Evolutionary conservation across 148 eudicot species (phyloP), one percentile per base, ranked within the genome.

Genomic region (Rhododendron simsii): DNA sequence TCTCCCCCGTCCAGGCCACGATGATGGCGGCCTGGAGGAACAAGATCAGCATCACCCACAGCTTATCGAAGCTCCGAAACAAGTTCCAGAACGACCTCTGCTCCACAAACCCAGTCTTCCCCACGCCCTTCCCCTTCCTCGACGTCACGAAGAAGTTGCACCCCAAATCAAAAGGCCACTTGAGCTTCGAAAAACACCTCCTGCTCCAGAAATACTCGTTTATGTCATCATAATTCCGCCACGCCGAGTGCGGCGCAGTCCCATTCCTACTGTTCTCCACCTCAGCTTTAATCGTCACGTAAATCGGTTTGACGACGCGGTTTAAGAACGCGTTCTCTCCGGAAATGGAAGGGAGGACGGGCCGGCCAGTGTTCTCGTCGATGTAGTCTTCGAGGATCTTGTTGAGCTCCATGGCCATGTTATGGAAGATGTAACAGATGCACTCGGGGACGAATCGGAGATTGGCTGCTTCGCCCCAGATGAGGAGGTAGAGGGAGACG

Each of bases 101-200:
- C 89, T 96, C 99, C 2, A 96, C 99, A 86, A 96, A 96, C 14
- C 99, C 98, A 0, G 99, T 96, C 90, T 96, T 96, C 41, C 99
- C 99, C 37, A 95, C 99, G 69, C 91, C 89, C 88, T 88, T 92
- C 57, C 89, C 93, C 86, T 89, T 91, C 16, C 88, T 89, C 1
- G 91, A 82, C 0, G 92, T 92, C 63, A 90, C 93, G 75, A 94
- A 94, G 84, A 96, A 96, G 44, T 90, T 95, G 81, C 98, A 92
- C 48, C 93, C 92, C 35, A 83, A 33, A 85, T 95, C 94, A 86
- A 95, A 86, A 0, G 98, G 99, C 99, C 99, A 96, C 71, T 91
- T 91, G 74, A 96, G 53, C 93, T 89, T 95, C 13, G 92, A 92
- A 82, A 96, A 94, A 81, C 99, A 96, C 90, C 99, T 96, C 90